Evolutionary conservation across 2,329 filamentous ascomycete species (phyloP).

Genomic region (Beauveria brongniartii): DNA sequence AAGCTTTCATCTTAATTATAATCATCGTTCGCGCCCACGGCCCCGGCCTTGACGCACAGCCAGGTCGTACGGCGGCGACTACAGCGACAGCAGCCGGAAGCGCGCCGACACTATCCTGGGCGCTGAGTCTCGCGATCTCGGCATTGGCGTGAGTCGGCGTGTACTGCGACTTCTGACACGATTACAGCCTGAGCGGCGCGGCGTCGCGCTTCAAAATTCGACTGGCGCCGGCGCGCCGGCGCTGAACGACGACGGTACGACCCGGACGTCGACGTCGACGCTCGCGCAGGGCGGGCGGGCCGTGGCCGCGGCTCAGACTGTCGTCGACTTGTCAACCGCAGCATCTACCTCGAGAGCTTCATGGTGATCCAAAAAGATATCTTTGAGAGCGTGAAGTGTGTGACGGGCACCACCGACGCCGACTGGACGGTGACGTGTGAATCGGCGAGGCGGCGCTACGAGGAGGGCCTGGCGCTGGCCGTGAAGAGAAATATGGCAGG

Average conservation of each 20-base stretch:
- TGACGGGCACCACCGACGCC: slow-evolving; percentile 44
- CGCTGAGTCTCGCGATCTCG: slow-evolving; percentile 28
- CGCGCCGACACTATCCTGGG: slow-evolving; percentile 19
- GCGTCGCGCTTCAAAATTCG: slow-evolving; percentile 38
- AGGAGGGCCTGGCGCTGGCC: slow-evolving; percentile 35
- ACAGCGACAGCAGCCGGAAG: slow-evolving; percentile 29
- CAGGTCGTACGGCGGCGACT: slow-evolving; percentile 46
- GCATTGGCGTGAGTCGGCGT: slow-evolving; percentile 37
- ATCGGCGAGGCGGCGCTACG: slow-evolving; percentile 35
- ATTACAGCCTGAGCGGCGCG: slow-evolving; percentile 37
- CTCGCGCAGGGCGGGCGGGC: slow-evolving; percentile 43
- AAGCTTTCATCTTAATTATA: no score
- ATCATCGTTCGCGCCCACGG: slow-evolving; percentile 30
- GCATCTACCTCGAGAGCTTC: slow-evolving; percentile 47
- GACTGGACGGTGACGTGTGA: slow-evolving; percentile 52
- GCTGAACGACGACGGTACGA: slow-evolving; percentile 46
- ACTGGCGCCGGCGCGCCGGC: slow-evolving; percentile 33
- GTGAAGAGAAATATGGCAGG: slow-evolving; percentile 32
- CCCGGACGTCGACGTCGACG: slow-evolving; percentile 42
- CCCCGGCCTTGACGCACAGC: slow-evolving; percentile 35
- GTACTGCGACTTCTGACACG: slow-evolving; percentile 48
- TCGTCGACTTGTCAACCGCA: slow-evolving; percentile 39
- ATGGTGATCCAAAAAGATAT: slow-evolving; percentile 53
- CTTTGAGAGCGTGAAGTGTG: slow-evolving; percentile 49
- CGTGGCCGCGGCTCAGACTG: slow-evolving; percentile 32